Conservation (phyloP, 2,329 filamentous ascomycete genomes). For the Taxawa tesnikishii region DNA sequence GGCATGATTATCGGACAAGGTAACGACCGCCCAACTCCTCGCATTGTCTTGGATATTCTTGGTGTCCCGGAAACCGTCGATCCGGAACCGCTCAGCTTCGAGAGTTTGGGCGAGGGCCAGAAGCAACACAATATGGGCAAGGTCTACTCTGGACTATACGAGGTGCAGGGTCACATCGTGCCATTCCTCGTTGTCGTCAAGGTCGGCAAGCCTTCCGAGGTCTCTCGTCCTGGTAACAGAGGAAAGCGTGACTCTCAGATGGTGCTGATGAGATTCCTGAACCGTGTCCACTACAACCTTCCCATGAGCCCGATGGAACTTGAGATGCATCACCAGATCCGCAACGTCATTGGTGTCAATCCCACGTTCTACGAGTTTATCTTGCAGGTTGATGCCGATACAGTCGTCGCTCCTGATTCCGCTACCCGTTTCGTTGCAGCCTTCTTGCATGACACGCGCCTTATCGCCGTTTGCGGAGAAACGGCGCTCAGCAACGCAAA, state of each 20-base stretch:
- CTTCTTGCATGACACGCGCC: conserved; percentile 79
- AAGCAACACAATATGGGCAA: conserved; percentile 99
- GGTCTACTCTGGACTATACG: conserved; percentile 93
- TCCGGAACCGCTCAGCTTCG: conserved; percentile 91
- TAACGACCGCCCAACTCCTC: conserved; percentile 88
- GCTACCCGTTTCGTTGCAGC: conserved; percentile 84
- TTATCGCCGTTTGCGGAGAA: conserved; percentile 93
- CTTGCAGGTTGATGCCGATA: conserved; percentile 94
- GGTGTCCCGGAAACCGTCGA: conserved; percentile 90
- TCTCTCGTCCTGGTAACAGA: conserved; percentile 73
- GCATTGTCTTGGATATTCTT: conserved; percentile 93
- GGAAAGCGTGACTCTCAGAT: conserved; percentile 99
- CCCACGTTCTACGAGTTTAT: conserved; percentile 97
- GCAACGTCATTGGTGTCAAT: conserved; percentile 97
- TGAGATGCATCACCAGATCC: conserved; percentile 97
- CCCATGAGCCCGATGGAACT: conserved; percentile 93
- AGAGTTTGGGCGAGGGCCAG: conserved; percentile 86
- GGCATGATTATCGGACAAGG: conserved; percentile 99
- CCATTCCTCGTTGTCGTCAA: conserved; percentile 96
- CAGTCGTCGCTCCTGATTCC: conserved; percentile 79
- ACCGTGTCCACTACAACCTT: conserved; percentile 95
- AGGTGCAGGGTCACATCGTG: conserved; percentile 95
- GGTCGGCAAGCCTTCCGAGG: conserved; percentile 74
- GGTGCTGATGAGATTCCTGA: conserved; percentile 96
- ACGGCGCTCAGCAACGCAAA: conserved; percentile 89